phyloP scores from a whole-genome alignment of 129 eudicot genomes.

The Dittrichia graveolens region DNA sequence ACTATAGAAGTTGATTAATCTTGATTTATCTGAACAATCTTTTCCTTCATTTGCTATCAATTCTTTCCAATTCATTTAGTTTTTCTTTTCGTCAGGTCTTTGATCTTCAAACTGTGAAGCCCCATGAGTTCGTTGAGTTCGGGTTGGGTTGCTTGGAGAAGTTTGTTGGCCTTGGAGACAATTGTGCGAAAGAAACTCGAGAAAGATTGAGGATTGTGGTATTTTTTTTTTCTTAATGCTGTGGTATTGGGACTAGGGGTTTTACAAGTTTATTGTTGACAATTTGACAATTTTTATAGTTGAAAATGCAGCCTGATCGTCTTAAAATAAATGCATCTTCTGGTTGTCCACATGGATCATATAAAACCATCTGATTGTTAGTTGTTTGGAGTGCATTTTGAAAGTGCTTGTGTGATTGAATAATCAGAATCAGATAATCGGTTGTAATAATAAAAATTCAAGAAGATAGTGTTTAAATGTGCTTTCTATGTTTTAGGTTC shows the following conservation, averaged over 20 bases:
- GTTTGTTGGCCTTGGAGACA: conserved; percentile 74
- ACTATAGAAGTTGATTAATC: not conserved
- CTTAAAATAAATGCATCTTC: not conserved
- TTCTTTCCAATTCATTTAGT: no score
- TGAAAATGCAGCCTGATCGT: not conserved
- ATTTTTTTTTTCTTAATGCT: conserved; percentile 11
- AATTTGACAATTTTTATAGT: not conserved
- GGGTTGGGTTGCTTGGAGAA: conserved; percentile 93
- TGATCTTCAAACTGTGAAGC: conserved; percentile 73
- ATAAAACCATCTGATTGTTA: not conserved
- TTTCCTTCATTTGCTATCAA: not conserved
- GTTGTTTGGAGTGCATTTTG: not conserved
- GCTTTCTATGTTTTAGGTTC: not conserved
- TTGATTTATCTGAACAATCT: not conserved
- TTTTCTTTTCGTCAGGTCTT: conserved; percentile 51
- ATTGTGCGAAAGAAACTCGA: conserved; percentile 77
- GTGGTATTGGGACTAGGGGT: not conserved
- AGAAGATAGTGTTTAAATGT: not conserved
- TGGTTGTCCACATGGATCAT: not conserved
- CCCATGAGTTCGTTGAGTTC: conserved; percentile 78
- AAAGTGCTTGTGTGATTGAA: conserved; percentile 14
- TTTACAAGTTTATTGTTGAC: no score
- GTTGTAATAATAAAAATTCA: not conserved
- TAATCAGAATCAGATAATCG: not conserved
- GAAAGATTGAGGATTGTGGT: conserved; percentile 88